Percentiles rank a stretch among this genome's conserved stretches.
These are phyloP conservation scores for Rhizopus sp. DNA, from an alignment of 371 early-diverging fungal genomes.

Conservation along the genomic window DNA sequence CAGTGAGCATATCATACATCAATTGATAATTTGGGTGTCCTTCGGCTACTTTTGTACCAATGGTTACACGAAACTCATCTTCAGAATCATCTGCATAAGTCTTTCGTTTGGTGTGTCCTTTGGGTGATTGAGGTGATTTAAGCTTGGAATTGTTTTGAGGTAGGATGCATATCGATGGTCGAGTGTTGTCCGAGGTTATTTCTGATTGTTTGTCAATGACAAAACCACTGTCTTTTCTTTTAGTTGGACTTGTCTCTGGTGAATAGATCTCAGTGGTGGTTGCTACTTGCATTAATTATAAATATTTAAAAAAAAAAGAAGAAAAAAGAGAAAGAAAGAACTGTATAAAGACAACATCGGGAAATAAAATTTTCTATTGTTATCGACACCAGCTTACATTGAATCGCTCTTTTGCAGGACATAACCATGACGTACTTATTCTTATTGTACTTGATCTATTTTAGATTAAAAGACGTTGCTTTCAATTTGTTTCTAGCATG, in stretches of 20 bases:
- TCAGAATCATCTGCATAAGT: constrained; percentile 31
- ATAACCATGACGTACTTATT: too few relatives aligned
- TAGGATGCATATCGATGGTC: not conserved
- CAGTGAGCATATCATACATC: constrained; percentile 98
- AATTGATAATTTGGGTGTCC: constrained; percentile 76
- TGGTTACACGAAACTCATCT: constrained; percentile 52
- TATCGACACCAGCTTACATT: too few relatives aligned
- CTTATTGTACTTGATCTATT: too few relatives aligned
- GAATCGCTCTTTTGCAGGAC: too few relatives aligned
- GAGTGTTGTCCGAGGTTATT: not conserved
- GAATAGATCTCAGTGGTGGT: not conserved
- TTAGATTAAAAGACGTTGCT: too few relatives aligned
- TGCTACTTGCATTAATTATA: not conserved
- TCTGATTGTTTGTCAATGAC: not conserved
- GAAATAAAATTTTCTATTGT: too few relatives aligned
- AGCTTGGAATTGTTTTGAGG: not conserved
- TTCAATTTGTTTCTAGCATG: too few relatives aligned
- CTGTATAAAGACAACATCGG: too few relatives aligned
- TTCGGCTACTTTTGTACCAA: constrained; percentile 68
- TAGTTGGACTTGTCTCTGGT: not conserved
- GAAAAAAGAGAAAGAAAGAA: not conserved
- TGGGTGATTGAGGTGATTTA: constrained; percentile 2
- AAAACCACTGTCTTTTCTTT: constrained; percentile 6
- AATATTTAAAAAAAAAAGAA: not conserved
- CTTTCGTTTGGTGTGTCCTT: not conserved